Base-by-base conservation (phyloP, 495 filamentous ascomycete species). In the Aspergillus nidulans region DNA sequence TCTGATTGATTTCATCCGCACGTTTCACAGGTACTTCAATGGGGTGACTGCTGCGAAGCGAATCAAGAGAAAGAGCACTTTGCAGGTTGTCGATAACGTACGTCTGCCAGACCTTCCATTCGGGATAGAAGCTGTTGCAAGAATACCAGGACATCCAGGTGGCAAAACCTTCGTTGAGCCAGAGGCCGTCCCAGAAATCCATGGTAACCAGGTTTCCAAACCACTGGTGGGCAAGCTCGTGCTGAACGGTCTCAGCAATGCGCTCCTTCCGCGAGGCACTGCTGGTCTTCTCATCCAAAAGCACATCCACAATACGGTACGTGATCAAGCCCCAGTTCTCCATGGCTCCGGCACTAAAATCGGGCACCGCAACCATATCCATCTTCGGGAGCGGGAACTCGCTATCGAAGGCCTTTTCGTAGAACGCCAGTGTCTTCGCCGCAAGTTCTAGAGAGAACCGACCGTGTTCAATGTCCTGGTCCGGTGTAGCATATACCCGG, bases 301-400 rank as follows among this genome's bases (percentile, higher is more conserved):
- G 81, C 53, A 97, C 66, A 69, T 95, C 92, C 25, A 96, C 91
- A 20, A 92, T 85, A 53, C 92, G 85, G 76, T 97, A 97, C 18
- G 92, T 98, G 56, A 98, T 85, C 52, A 97, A 73, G 64, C 94
- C 94, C 94, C 94, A 98, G 73, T 98, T 98, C 81, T 98, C 94
- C 94, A 98, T 98, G 48, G 94, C 94, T 50, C 91, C 94, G 23
- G 90, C 87, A 55, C 81, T 84, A 68, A 97, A 97, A 69, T 97
- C 92, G 21, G 92, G 94, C 67, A 98, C 90, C 46, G 92, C 94
- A 61, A 97, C 87, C 88, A 96, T 94, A 73, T 98, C 94, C 91
- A 97, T 96, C 78, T 98, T 98, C n/a, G 79, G 77, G 43, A 82
- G 62, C 2, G 79, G 79, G 64, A 79, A 79, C 6, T 75, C 67